Evolutionary conservation across 2,329 filamentous ascomycete genomes (phyloP).

Genomic region (Trichophyton benhamiae): DNA sequence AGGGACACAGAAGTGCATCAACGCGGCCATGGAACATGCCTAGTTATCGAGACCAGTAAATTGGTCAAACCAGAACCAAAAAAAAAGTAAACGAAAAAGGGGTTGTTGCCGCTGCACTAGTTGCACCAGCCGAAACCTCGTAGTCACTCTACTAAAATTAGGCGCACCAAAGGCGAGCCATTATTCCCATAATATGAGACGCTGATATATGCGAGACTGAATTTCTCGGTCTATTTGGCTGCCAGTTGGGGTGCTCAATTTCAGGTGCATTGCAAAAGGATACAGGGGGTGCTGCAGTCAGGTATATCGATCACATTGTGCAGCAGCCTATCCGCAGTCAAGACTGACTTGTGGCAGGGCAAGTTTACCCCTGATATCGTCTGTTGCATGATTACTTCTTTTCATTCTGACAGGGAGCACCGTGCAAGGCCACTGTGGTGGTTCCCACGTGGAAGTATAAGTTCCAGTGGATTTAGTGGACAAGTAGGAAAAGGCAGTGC

Average conservation of each 20-base stretch:
- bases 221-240: neutral
- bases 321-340: neutral
- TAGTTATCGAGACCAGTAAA: neutral
- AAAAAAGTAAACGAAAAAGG: neutral
- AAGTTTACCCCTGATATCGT: neutral
- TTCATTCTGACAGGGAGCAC: neutral
- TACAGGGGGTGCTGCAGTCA: neutral
- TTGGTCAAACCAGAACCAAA: neutral
- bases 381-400: slow-evolving; percentile 1
- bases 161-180: neutral
- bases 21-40: neutral
- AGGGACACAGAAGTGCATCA: neutral
- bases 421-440: neutral
- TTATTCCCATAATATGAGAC: neutral
- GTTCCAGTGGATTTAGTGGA: neutral
- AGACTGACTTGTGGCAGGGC: neutral
- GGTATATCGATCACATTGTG: neutral
- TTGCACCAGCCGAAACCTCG: neutral
- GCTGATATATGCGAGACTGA: neutral
- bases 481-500: neutral
- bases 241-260: neutral
- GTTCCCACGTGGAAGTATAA: slow-evolving; percentile 1
- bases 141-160: neutral
- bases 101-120: neutral
- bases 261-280: neutral